These are phyloP conservation scores for Turritis glabra DNA, from an alignment of 345 rosid species.

Conservation along the genomic window DNA sequence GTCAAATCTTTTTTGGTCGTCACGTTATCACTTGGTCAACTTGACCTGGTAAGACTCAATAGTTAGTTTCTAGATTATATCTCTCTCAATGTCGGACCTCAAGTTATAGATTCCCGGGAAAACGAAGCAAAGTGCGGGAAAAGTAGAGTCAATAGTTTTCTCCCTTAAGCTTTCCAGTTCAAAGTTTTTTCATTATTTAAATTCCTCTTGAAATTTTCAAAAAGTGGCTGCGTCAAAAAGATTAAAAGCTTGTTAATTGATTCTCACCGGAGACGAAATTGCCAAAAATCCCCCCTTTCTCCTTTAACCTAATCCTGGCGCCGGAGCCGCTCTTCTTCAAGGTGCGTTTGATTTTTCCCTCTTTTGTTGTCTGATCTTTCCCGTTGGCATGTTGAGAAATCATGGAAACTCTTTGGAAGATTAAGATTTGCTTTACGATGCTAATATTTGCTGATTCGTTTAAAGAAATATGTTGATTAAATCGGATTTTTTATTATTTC, in stretches of 20 bases:
- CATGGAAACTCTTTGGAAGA: background rate
- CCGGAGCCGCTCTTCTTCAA: constrained; percentile 21
- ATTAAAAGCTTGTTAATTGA: background rate
- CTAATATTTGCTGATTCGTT: background rate
- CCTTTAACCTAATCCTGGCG: background rate
- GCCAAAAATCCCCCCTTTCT: background rate
- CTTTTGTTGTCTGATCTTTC: background rate
- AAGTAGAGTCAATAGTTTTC: background rate
- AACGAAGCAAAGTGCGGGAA: background rate
- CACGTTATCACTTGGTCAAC: constrained; percentile 23
- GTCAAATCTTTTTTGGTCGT: constrained; percentile 6
- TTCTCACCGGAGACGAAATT: constrained; percentile 9
- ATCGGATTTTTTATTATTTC: background rate
- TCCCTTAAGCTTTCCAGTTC: constrained; percentile 1
- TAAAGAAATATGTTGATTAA: background rate
- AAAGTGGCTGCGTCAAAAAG: constrained; percentile 27
- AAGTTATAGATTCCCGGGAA: constrained; percentile 7
- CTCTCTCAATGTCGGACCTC: background rate
- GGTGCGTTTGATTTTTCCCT: constrained; percentile 26
- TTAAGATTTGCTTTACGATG: background rate
- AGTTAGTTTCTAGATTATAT: background rate
- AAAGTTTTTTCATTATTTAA: constrained; percentile 12
- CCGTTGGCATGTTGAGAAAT: constrained; percentile 1
- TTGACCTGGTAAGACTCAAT: constrained; percentile 7
- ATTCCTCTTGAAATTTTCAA: constrained; percentile 31